Percentiles rank a stretch among this genome's conserved stretches.
Evolutionary conservation across 139 green algal genomes (phyloP).

Genomic region (Astrephomene gubernaculifera): DNA sequence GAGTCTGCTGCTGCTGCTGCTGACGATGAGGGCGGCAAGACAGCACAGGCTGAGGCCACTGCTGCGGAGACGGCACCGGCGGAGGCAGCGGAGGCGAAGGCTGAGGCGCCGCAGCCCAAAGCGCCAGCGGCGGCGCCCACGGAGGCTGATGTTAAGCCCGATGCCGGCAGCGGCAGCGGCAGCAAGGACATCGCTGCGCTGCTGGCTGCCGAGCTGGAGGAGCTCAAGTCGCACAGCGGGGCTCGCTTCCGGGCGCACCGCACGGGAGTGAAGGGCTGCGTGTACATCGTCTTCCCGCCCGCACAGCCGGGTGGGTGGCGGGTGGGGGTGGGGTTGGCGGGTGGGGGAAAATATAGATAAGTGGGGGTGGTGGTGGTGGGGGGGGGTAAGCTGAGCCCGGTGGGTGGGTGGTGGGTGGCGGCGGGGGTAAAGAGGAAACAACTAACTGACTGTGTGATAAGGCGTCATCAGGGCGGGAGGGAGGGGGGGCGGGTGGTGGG

Average conservation of each 20-base stretch:
- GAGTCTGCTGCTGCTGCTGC: neutral
- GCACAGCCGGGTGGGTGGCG: slow-evolving; percentile 30
- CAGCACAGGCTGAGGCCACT: neutral
- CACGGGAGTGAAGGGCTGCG: slow-evolving; percentile 59
- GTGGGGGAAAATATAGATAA: no score
- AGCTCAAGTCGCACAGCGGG: slow-evolving; percentile 57
- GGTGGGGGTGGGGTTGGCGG: neutral
- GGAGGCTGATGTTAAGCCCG: neutral
- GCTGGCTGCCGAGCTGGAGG: slow-evolving; percentile 56
- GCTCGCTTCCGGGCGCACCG: slow-evolving; percentile 52
- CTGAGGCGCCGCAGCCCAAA: no score
- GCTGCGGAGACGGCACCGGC: no score
- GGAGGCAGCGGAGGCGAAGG: neutral
- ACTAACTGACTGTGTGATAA: no score
- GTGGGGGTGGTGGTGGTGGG: no score
- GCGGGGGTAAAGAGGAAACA: no score
- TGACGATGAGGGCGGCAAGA: neutral
- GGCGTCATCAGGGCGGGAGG: no score
- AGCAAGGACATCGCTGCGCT: slow-evolving; percentile 47
- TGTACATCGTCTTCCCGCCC: slow-evolving; percentile 59
- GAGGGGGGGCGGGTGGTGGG: no score
- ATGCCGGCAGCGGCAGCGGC: neutral
- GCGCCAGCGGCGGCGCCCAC: neutral
- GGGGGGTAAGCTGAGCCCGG: no score
- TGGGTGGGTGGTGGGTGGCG: no score